phyloP scores from a whole-genome alignment of 805 yeast species.

The Zygoascus flipseniorum region DNA sequence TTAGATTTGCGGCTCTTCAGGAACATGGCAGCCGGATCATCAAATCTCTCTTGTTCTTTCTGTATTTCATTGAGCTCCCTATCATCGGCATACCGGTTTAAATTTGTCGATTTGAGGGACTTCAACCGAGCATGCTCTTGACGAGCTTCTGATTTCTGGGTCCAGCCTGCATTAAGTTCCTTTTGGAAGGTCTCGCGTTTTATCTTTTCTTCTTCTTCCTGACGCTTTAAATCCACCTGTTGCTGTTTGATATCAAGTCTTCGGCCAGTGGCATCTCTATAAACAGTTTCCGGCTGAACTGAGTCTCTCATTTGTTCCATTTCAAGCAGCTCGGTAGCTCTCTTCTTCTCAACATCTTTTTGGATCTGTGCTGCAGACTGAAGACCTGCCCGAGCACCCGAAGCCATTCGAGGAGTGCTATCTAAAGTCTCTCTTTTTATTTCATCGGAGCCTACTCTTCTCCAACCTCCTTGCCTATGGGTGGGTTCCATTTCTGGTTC shows the following conservation, averaged over 20 bases:
- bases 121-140: constrained; percentile 27
- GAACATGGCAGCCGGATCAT: constrained; percentile 58
- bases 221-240: constrained; percentile 17
- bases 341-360: constrained; percentile 30
- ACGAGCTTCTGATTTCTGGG: constrained; percentile 20
- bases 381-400: constrained; percentile 32
- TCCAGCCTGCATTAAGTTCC: constrained; percentile 16
- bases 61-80: constrained; percentile 30
- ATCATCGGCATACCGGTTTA: constrained; percentile 30
- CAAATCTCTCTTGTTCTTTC: constrained; percentile 33
- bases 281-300: constrained; percentile 37
- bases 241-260: constrained; percentile 36
- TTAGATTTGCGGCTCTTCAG: constrained; percentile 15
- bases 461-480: constrained; percentile 23
- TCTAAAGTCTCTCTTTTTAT: constrained; percentile 2
- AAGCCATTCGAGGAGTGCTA: constrained; percentile 7
- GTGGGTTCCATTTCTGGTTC: neutral
- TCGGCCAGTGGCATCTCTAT: constrained; percentile 57
- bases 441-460: constrained; percentile 11
- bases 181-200: constrained; percentile 10
- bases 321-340: constrained; percentile 17
- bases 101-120: constrained; percentile 19
- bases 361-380: constrained; percentile 40
- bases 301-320: constrained; percentile 37
- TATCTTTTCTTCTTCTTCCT: constrained; percentile 20